Evolutionary conservation across 345 rosid species (phyloP).

Genomic region (Eucalyptus virginea): DNA sequence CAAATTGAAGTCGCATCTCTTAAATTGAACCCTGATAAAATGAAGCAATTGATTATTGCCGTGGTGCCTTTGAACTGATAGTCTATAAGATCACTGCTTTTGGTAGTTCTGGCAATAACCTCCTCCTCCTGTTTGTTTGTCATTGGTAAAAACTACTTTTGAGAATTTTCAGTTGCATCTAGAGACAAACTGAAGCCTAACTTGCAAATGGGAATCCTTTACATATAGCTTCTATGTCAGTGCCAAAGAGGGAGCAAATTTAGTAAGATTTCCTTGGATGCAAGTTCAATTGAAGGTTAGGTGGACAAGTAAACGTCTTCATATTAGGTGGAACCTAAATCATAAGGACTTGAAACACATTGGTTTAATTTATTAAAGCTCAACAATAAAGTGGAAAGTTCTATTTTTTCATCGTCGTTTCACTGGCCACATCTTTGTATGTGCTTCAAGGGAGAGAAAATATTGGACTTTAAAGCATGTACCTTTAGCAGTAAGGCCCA

Average conservation of each 20-base stretch:
- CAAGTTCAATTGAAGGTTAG: too few relatives aligned
- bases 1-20: background rate
- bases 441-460: background rate
- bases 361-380: background rate
- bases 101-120: background rate
- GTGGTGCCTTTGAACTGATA: background rate
- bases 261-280: too few relatives aligned
- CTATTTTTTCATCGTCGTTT: background rate
- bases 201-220: too few relatives aligned
- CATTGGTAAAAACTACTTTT: rapidly evolving
- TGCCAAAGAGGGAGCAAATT: too few relatives aligned
- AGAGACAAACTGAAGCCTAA: too few relatives aligned
- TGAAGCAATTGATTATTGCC: background rate
- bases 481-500: rapidly evolving
- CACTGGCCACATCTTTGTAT: background rate
- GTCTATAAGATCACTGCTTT: background rate
- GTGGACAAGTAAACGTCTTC: background rate
- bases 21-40: background rate
- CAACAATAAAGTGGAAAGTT: background rate
- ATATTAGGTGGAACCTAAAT: background rate
- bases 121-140: background rate
- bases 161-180: background rate
- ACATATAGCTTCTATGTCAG: too few relatives aligned
- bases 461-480: rapidly evolving
- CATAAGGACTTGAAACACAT: background rate